Conservation (phyloP, 2,329 filamentous ascomycete species). For the Sphaerostilbella broomeana region DNA sequence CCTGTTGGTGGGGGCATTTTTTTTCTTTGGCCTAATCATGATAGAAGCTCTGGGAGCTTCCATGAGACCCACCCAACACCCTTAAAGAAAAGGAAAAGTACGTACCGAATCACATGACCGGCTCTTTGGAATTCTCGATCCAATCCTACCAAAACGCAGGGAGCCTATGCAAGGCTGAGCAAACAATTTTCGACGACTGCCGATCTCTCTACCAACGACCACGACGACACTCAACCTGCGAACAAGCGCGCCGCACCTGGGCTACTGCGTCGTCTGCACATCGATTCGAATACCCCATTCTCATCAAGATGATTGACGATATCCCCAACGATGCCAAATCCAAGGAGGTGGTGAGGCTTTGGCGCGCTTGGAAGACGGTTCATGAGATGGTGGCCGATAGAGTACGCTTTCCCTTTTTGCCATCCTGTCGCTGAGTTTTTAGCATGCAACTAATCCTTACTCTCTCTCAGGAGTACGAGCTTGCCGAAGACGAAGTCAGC, state of each 20-base stretch:
- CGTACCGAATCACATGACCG: constrained; percentile 14
- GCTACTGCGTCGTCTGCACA: not conserved
- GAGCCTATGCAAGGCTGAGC: constrained; percentile 12
- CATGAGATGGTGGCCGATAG: constrained; percentile 93
- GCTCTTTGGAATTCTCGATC: constrained; percentile 1
- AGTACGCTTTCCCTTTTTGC: constrained; percentile 45
- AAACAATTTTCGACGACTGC: constrained; percentile 15
- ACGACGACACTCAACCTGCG: not conserved
- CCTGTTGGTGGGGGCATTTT: not conserved
- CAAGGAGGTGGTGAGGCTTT: constrained; percentile 61
- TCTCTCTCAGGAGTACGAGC: constrained; percentile 73
- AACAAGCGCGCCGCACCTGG: not conserved
- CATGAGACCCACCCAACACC: not conserved
- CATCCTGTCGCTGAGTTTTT: too few species aligned
- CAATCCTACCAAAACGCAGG: constrained; percentile 4
- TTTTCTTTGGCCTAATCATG: not conserved
- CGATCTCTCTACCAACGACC: constrained; percentile 4
- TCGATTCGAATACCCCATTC: not conserved
- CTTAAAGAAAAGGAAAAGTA: not conserved
- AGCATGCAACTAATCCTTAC: too few species aligned
- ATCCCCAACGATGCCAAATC: constrained; percentile 45
- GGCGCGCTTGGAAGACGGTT: constrained; percentile 88
- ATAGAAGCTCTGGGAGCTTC: not conserved
- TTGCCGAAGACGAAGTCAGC: constrained; percentile 81
- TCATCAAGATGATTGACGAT: constrained; percentile 31